phyloP scores from a whole-genome alignment of 495 filamentous ascomycete species.

The Aspergillus affinis region DNA sequence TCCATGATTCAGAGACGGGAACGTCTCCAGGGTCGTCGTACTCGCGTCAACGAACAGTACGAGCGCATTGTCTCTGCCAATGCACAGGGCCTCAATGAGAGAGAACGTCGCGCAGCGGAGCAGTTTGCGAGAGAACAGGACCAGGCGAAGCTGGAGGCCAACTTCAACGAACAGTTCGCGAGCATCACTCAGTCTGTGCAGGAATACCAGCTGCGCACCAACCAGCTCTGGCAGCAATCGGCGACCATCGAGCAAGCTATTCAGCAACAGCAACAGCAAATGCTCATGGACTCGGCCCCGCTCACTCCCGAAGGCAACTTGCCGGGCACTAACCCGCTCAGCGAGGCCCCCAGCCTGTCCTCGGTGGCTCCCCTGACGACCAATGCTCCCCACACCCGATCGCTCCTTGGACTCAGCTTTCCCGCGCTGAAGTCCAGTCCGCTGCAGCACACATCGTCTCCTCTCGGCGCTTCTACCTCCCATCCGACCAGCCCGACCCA shows the following conservation, averaged over 20 bases:
- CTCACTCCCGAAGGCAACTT: constrained; percentile 51
- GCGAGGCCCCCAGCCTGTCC: constrained; percentile 28
- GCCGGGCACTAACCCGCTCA: constrained; percentile 45
- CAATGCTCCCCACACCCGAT: constrained; percentile 33
- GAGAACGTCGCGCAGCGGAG: constrained; percentile 68
- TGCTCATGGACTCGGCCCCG: constrained; percentile 45
- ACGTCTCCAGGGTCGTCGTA: constrained; percentile 70
- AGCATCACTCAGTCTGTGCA: constrained; percentile 47
- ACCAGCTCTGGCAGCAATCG: constrained; percentile 50
- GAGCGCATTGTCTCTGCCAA: constrained; percentile 76
- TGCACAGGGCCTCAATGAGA: constrained; percentile 69
- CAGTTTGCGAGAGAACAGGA: constrained; percentile 66
- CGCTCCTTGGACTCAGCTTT: constrained; percentile 42
- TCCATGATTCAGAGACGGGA: constrained; percentile 73
- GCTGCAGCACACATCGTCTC: constrained; percentile 40
- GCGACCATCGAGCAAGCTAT: constrained; percentile 47
- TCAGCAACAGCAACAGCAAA: constrained; percentile 45
- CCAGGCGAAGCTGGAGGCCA: constrained; percentile 54
- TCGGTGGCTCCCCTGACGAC: constrained; percentile 27
- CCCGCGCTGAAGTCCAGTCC: constrained; percentile 42
- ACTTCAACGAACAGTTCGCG: constrained; percentile 45
- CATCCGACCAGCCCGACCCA: constrained; percentile 43
- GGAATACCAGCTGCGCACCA: constrained; percentile 47
- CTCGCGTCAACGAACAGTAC: constrained; percentile 75
- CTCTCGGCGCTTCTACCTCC: constrained; percentile 34